Evolutionary conservation across 345 rosid genomes (phyloP).

Genomic region (Murraya koenigii): DNA sequence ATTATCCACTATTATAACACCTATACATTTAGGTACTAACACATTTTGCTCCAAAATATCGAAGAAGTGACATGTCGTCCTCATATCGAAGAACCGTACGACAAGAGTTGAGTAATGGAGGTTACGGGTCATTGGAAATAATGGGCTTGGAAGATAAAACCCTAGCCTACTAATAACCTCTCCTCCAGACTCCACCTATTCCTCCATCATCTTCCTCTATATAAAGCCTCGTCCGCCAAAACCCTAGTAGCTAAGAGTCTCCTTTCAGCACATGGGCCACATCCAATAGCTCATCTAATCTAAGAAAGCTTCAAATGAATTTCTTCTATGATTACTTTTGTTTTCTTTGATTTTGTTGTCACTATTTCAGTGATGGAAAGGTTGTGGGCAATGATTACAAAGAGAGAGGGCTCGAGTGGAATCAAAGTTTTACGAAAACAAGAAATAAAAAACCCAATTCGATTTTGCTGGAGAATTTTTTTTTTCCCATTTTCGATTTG

Average conservation of each 20-base stretch:
- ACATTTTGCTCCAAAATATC: too few species aligned
- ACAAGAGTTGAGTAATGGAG: too few species aligned
- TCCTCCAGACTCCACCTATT: too few species aligned
- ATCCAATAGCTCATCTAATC: too few species aligned
- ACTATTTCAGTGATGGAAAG: background rate
- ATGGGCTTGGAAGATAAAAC: background rate
- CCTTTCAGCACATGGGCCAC: background rate
- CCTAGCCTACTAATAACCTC: background rate
- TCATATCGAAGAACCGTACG: too few species aligned
- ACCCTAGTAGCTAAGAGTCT: background rate
- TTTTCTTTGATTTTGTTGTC: background rate
- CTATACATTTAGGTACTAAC: too few species aligned
- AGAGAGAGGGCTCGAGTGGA: slow-evolving; percentile 69
- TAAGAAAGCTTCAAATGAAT: background rate
- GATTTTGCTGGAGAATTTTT: background rate
- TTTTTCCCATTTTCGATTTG: background rate
- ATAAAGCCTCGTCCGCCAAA: background rate
- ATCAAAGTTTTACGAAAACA: background rate
- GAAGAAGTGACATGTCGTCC: too few species aligned
- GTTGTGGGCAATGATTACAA: slow-evolving; percentile 43
- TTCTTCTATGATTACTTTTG: background rate
- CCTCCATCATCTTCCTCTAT: too few species aligned
- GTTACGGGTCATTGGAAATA: too few species aligned
- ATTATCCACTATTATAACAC: too few species aligned
- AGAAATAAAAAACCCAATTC: background rate